Evolutionary conservation across 768 basidiomycete species (phyloP), one percentile per base, ranked within the genome.

Genomic region (Trametes maxima): DNA sequence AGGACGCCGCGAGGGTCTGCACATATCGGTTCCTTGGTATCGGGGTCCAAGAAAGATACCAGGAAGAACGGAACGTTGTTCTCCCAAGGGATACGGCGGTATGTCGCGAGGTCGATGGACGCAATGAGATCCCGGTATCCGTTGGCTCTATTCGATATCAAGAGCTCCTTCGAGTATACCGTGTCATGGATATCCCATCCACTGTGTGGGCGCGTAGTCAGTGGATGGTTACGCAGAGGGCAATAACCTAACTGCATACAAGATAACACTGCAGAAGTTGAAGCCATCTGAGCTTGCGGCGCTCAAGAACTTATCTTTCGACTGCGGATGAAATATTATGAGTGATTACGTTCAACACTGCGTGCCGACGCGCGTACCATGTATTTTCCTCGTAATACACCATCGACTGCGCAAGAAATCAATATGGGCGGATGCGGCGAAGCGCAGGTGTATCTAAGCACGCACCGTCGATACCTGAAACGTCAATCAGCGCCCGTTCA

Each of bases 131-230:
- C 97, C 5, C 87, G 84, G 76, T 95, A 98, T 0, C 97, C 97
- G 66, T 98, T 99, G 22, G 82, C 83, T 70, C 83, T 86, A 77
- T 97, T 98, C 22, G 95, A 95, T 61, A 99, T 90, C 14, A 88
- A 79, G 12, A 98, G 85, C 74, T 98, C 97, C 22, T 81, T 82
- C 5, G 86, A 80, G 76, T 98, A 98, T 4, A 91, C 84, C 0
- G 80, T 64, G 71, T 98, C 97, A 66, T 98, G 94, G 16, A 98
- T 87, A 73, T 96, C 92, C 95, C 93, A 94, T 49, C 90, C 92
- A 62, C 89, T 94, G 65, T 12, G 17, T 3, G 24, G 17, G 22
- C 21, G 45, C n/a, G 19, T n/a, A 8, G n/a, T 50, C 5, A 50
- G 40, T 22, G 2, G 19, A 35, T 6, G 28, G 6, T 11, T 10